Base-by-base conservation (phyloP, 2,329 filamentous ascomycete species). In the Chaetothyriales sp. region DNA sequence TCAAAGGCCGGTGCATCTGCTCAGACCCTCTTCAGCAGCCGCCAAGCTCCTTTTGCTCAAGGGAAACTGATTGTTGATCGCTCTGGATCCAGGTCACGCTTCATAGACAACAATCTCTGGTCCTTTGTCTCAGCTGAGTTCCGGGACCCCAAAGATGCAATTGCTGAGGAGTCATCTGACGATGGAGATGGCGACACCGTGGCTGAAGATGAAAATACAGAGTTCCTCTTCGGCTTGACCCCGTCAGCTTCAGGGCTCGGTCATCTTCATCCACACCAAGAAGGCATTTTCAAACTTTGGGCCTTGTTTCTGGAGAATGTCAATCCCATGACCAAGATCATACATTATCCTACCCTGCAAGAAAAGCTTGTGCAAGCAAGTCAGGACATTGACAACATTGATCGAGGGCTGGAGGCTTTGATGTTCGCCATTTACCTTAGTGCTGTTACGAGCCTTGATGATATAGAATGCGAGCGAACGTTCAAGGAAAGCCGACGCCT, bases 251-350 rank as follows among this genome's bases (percentile, higher is more conserved):
- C 54, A 47, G 46, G 32, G 10, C 43, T 58, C 26, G 44, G 48
- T 19, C 44, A 56, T 19, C 50, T 62, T 5, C 63, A 66, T 44
- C 64, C 63, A 15, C 10, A 39, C 10, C 32, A 39, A 39, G 51
- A 55, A 18, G 51, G 60, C 32, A 76, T 84, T 22, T 80, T 85
- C 59, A 74, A 75, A 48, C 72, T 90, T 4, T 90, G 85, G 85
- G 81, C 87, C 62, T 70, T 79, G 7, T 88, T 82, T 57, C 68
- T 87, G 5, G 79, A 86, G 47, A 80, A 85, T 54, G 79, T 89
- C 50, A 84, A 89, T 59, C 84, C 84, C 0, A 64, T 87, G 45
- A 78, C 79, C 57, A 89, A 88, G 62, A 61, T 80, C 45, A 79
- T 86, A 20, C 85, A 90, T 61, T 75, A 82, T 1, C 84, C 84